phyloP scores from a whole-genome alignment of 2,329 filamentous ascomycete species.

The Alternaria ventricosa region DNA sequence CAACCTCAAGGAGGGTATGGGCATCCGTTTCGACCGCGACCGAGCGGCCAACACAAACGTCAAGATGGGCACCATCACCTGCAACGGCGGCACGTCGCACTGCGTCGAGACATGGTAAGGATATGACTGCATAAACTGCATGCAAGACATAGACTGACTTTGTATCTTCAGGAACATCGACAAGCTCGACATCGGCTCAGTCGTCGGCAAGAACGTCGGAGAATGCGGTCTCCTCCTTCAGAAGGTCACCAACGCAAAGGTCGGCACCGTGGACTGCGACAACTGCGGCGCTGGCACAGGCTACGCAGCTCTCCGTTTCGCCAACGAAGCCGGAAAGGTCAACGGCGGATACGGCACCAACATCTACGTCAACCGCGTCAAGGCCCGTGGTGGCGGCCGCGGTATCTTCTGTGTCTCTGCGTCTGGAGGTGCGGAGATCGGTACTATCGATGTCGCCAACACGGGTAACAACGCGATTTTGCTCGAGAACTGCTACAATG shows the following conservation, averaged over 20 bases:
- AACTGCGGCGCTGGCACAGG: slow-evolving; percentile 62
- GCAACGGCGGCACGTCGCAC: slow-evolving; percentile 62
- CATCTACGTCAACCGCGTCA: slow-evolving; percentile 60
- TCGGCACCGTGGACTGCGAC: slow-evolving; percentile 63
- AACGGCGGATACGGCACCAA: slow-evolving; percentile 61
- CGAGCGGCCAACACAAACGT: slow-evolving; percentile 60
- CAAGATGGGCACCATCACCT: slow-evolving; percentile 59
- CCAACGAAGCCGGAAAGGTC: slow-evolving; percentile 62
- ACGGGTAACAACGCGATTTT: slow-evolving; percentile 65
- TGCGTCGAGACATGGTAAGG: slow-evolving; percentile 61
- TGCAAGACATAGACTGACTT: not conserved
- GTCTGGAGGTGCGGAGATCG: slow-evolving; percentile 62
- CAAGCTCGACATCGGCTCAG: slow-evolving; percentile 58
- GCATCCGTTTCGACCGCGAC: slow-evolving; percentile 66
- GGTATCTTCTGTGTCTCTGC: slow-evolving; percentile 65
- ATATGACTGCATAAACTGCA: not conserved
- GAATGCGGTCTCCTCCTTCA: slow-evolving; percentile 66
- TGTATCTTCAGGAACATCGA: slow-evolving; percentile 58
- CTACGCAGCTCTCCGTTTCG: slow-evolving; percentile 64
- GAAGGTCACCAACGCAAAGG: slow-evolving; percentile 58
- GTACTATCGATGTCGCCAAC: slow-evolving; percentile 56
- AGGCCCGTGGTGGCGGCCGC: slow-evolving; percentile 63
- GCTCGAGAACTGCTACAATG: slow-evolving; percentile 66
- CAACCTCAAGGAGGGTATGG: slow-evolving; percentile 62
- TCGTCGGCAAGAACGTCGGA: slow-evolving; percentile 62